Evolutionary conservation across 441 rosid species (phyloP).

Genomic region (Pelargonium myrrhifolium): DNA sequence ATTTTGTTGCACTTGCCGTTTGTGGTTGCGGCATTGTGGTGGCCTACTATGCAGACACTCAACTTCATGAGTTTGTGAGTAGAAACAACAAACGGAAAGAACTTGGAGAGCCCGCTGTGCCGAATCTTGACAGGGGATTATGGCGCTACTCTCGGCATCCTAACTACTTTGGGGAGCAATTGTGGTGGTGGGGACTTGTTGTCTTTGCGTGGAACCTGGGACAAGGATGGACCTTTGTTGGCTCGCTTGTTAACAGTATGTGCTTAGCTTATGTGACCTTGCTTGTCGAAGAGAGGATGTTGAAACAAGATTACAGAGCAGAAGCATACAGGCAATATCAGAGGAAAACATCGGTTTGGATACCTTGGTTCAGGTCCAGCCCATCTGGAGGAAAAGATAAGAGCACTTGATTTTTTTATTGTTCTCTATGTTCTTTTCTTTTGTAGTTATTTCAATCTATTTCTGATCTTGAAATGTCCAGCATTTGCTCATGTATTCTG

Average conservation of each 20-base stretch:
- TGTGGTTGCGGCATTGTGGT: slow-evolving; percentile 55
- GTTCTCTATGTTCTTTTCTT: background rate
- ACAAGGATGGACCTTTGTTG: slow-evolving; percentile 66
- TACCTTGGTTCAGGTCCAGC: slow-evolving; percentile 84
- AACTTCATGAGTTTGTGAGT: slow-evolving; percentile 66
- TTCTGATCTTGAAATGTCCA: background rate
- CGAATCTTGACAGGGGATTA: slow-evolving; percentile 63
- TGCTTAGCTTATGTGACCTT: slow-evolving; percentile 74
- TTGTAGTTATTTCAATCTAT: background rate
- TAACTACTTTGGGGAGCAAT: slow-evolving; percentile 87
- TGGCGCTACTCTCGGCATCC: slow-evolving; percentile 88
- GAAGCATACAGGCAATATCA: slow-evolving; percentile 78
- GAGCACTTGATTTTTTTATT: slow-evolving; percentile 31
- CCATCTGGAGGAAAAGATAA: slow-evolving; percentile 40
- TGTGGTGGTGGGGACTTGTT: slow-evolving; percentile 98
- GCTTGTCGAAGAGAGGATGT: slow-evolving; percentile 77
- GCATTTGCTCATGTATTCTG: background rate
- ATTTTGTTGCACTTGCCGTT: slow-evolving; percentile 48
- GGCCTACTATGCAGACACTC: slow-evolving; percentile 80
- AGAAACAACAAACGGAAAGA: slow-evolving; percentile 58
- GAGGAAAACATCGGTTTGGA: slow-evolving; percentile 82
- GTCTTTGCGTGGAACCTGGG: slow-evolving; percentile 83
- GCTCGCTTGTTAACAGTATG: slow-evolving; percentile 56
- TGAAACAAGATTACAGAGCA: slow-evolving; percentile 65
- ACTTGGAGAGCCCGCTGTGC: slow-evolving; percentile 57